Evolutionary conservation across 495 filamentous ascomycete species (phyloP).

Genomic region (Aspergillus coremiiformis): DNA sequence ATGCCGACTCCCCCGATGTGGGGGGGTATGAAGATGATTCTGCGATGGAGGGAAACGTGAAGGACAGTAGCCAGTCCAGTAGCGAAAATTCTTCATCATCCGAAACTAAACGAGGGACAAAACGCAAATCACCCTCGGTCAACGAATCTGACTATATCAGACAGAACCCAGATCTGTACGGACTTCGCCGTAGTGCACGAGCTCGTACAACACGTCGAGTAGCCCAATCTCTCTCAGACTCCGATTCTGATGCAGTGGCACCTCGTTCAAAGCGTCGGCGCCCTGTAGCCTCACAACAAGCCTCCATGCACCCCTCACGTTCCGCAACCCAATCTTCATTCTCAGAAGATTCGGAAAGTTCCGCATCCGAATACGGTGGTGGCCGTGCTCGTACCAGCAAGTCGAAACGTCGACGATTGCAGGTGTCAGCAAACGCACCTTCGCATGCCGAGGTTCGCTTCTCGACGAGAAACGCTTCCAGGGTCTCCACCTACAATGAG

Average conservation of each 20-base stretch:
- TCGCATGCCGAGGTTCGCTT: conserved; percentile 72
- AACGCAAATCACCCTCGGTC: conserved; percentile 65
- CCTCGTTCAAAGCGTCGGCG: conserved; percentile 37
- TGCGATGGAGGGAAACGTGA: conserved; percentile 56
- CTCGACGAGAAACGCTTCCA: conserved; percentile 79
- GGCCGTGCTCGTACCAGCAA: conserved; percentile 62
- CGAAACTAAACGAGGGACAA: conserved; percentile 55
- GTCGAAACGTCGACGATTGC: conserved; percentile 61
- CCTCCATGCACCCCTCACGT: conserved; percentile 38
- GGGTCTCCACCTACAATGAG: conserved; percentile 82
- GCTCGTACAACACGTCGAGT: conserved; percentile 47
- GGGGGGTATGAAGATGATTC: conserved; percentile 71
- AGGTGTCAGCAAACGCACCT: conserved; percentile 51
- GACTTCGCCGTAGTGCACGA: conserved; percentile 77
- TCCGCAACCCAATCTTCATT: conserved; percentile 38
- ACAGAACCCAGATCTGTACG: conserved; percentile 94
- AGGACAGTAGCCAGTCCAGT: conserved; percentile 41
- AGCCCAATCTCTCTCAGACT: conserved; percentile 71
- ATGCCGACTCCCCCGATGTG: conserved; percentile 30
- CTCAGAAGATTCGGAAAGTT: conserved; percentile 43
- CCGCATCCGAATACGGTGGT: conserved; percentile 72
- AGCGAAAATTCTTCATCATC: conserved; percentile 60
- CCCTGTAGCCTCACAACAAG: conserved; percentile 30
- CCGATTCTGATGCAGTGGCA: conserved; percentile 39
- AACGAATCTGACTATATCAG: conserved; percentile 78